A percentile compares a stretch with the other conserved stretches of the same genome.
phyloP scores from a whole-genome alignment of 208 protist species.

The Acanthamoeba lenticulata region DNA sequence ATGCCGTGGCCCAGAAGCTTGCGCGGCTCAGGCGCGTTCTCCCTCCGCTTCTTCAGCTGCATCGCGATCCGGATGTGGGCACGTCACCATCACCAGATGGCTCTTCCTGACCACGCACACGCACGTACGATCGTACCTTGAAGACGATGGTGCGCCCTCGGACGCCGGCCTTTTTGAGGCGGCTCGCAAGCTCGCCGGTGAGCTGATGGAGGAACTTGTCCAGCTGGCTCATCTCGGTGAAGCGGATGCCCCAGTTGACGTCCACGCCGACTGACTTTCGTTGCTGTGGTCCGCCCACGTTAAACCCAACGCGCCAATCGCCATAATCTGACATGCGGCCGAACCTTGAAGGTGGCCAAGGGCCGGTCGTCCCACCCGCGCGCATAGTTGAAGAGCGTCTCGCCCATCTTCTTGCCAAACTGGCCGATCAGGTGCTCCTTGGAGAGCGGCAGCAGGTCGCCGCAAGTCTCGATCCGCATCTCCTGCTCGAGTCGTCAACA shows the following conservation, averaged over 20 bases:
- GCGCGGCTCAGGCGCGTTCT: slow-evolving; percentile 3
- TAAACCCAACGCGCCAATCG: neutral
- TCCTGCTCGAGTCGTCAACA: neutral
- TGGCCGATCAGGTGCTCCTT: slow-evolving; percentile 43
- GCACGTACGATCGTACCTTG: no score
- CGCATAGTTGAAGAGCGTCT: slow-evolving; percentile 42
- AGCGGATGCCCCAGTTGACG: slow-evolving; percentile 80
- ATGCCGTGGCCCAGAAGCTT: slow-evolving; percentile 76
- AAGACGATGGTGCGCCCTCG: neutral
- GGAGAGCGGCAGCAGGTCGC: slow-evolving; percentile 9
- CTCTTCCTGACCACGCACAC: no score
- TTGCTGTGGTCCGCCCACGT: slow-evolving; percentile 13
- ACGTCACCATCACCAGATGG: no score
- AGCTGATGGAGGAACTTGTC: slow-evolving; percentile 66
- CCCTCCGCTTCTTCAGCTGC: slow-evolving; percentile 36
- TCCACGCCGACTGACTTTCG: slow-evolving; percentile 71
- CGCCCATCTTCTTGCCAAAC: slow-evolving; percentile 66
- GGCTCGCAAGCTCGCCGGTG: slow-evolving; percentile 41
- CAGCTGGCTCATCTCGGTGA: slow-evolving; percentile 69
- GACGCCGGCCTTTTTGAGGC: neutral
- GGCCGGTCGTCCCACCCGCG: slow-evolving; percentile 59
- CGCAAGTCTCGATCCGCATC: slow-evolving; percentile 45
- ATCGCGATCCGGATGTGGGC: neutral
- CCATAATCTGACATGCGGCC: neutral
- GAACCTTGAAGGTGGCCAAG: slow-evolving; percentile 43